A percentile compares a stretch with the other conserved stretches of the same genome.
Conservation (phyloP, 2,329 filamentous ascomycete species). For the Cytospora schulzeri region DNA sequence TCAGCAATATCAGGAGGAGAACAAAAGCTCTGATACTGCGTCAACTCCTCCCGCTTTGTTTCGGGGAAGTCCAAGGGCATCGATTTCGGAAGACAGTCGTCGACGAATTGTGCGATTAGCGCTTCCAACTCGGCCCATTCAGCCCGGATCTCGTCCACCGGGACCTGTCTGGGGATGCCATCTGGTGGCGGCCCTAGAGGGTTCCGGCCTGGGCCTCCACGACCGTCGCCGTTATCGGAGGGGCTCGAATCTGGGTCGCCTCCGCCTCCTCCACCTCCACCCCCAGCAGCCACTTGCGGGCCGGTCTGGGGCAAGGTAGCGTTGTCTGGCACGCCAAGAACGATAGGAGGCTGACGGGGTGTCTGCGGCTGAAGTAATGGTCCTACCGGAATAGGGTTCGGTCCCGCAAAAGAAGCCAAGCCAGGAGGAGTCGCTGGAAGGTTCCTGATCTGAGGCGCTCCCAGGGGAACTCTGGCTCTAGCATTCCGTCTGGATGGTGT, state of each 20-base stretch:
- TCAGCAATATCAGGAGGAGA: not conserved
- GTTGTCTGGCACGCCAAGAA: not conserved
- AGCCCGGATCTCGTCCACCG: not conserved
- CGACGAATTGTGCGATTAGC: not conserved
- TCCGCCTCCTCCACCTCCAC: not conserved
- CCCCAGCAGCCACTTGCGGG: not conserved
- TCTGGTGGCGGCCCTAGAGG: not conserved
- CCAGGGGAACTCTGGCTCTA: not conserved
- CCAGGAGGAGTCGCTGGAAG: not conserved
- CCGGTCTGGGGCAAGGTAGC: not conserved
- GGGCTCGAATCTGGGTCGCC: not conserved
- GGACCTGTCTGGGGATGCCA: not conserved
- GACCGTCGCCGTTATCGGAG: not conserved
- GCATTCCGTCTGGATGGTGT: not conserved
- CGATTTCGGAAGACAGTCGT: not conserved
- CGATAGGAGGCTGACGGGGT: not conserved
- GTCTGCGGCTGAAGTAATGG: not conserved
- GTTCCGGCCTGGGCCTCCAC: not conserved
- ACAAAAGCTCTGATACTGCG: not conserved
- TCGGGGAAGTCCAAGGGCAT: not conserved
- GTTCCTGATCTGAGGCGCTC: not conserved
- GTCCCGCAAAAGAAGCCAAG: too few relatives aligned
- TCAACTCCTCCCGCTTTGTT: not conserved
- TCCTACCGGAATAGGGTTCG: not conserved
- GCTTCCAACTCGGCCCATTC: slow-evolving; percentile 2